These are phyloP conservation scores for Tolypocladium cylindrosporum DNA, from an alignment of 2,329 filamentous ascomycete genomes.

Conservation along the genomic window DNA sequence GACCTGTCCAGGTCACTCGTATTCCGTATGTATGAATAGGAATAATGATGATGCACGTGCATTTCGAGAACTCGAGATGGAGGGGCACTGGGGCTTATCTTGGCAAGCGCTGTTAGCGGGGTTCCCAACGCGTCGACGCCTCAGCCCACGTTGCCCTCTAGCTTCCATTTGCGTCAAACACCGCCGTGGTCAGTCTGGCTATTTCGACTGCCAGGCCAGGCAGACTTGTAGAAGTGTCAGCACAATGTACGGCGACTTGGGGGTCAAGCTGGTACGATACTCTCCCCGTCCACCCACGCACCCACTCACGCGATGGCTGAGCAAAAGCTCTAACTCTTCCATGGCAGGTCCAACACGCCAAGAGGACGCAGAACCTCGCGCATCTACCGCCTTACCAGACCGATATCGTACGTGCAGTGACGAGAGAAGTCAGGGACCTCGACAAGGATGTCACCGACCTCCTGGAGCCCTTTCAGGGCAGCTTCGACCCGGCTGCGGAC, in stretches of 20 bases:
- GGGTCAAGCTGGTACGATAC: slow-evolving; percentile 66
- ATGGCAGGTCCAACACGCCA: slow-evolving; percentile 83
- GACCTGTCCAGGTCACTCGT: no score
- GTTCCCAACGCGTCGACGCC: neutral
- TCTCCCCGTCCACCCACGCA: neutral
- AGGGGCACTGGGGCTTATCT: neutral
- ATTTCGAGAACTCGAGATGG: neutral
- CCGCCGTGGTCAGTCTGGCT: neutral
- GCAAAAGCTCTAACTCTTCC: neutral
- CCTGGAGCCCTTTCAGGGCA: slow-evolving; percentile 71
- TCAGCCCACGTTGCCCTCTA: neutral
- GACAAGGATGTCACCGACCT: slow-evolving; percentile 75
- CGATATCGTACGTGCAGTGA: slow-evolving; percentile 77
- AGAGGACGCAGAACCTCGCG: slow-evolving; percentile 78
- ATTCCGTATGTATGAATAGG: no score
- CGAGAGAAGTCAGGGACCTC: slow-evolving; percentile 86
- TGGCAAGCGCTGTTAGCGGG: neutral
- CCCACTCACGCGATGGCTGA: neutral
- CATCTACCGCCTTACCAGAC: slow-evolving; percentile 88
- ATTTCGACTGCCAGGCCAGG: neutral
- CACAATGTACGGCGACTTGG: slow-evolving; percentile 77
- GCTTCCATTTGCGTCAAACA: neutral
- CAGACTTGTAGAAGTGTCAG: neutral
- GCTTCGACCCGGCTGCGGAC: slow-evolving; percentile 75
- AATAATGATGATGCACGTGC: no score